A percentile compares a stretch with the other conserved stretches of the same genome.
These are phyloP conservation scores for Aureobasidium sp. DNA, from an alignment of 2,329 filamentous ascomycete species.

Conservation along the genomic window DNA sequence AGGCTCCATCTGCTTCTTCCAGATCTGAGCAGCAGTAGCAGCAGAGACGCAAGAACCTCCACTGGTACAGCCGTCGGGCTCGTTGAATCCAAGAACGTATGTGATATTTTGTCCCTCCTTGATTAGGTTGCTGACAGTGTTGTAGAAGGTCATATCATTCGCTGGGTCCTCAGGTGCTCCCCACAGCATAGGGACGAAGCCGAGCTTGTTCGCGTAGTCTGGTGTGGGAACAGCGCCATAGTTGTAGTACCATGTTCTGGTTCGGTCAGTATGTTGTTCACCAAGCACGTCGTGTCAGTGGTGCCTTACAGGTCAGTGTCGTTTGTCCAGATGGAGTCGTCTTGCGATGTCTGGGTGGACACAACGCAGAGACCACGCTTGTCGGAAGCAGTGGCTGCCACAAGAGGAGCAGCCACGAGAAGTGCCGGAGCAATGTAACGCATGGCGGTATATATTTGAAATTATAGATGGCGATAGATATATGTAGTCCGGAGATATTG, in stretches of 20 bases:
- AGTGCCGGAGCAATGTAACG: neutral
- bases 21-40: slow-evolving; percentile 54
- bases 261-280: neutral
- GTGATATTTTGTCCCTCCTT: slow-evolving; percentile 48
- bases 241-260: slow-evolving; percentile 73
- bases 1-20: slow-evolving; percentile 65
- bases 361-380: slow-evolving; percentile 66
- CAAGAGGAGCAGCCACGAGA: slow-evolving; percentile 9
- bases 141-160: slow-evolving; percentile 52
- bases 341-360: slow-evolving; percentile 45
- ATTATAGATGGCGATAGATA: neutral
- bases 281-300: neutral
- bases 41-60: slow-evolving; percentile 59
- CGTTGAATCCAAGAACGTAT: slow-evolving; percentile 70
- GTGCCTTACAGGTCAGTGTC: slow-evolving; percentile 43
- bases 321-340: slow-evolving; percentile 58
- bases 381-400: slow-evolving; percentile 28
- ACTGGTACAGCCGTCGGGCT: slow-evolving; percentile 55
- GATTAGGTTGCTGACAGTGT: slow-evolving; percentile 49
- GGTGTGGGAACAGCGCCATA: slow-evolving; percentile 48
- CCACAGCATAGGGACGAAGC: slow-evolving; percentile 80
- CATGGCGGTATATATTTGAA: slow-evolving; percentile 1
- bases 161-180: slow-evolving; percentile 38
- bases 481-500: neutral
- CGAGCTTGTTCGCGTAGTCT: slow-evolving; percentile 41